Conservation (phyloP, 768 basidiomycete genomes). For the Xerocomellus amylosporus region DNA sequence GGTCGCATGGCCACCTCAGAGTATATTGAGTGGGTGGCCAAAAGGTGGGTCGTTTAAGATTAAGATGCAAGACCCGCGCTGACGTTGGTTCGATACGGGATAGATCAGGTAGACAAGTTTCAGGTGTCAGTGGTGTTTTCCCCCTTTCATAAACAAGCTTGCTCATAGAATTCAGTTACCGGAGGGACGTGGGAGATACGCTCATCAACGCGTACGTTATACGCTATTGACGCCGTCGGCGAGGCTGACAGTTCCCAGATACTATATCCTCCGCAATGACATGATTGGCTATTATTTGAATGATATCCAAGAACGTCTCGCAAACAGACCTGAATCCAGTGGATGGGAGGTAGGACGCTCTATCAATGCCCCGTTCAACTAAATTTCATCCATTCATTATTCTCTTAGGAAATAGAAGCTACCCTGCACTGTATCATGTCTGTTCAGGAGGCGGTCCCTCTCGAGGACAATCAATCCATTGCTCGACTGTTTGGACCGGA, state of each 20-base stretch:
- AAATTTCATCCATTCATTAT: neutral
- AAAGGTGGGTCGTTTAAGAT: slow-evolving; percentile 51
- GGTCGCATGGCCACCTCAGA: slow-evolving; percentile 62
- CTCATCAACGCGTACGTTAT: slow-evolving; percentile 77
- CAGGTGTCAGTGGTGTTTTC: slow-evolving; percentile 53
- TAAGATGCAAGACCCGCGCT: neutral
- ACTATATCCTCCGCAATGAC: slow-evolving; percentile 82
- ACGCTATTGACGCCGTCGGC: neutral
- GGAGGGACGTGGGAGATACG: slow-evolving; percentile 83
- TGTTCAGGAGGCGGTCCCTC: slow-evolving; percentile 80
- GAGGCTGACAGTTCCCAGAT: slow-evolving; percentile 43
- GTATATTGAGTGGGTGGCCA: slow-evolving; percentile 50
- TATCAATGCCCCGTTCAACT: neutral
- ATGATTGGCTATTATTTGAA: slow-evolving; percentile 72
- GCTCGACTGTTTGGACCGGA: slow-evolving; percentile 67
- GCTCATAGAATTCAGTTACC: slow-evolving; percentile 50
- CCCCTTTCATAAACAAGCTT: neutral
- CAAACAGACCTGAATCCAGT: slow-evolving; percentile 38
- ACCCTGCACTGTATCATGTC: slow-evolving; percentile 83
- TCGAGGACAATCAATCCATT: slow-evolving; percentile 54
- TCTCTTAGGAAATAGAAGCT: slow-evolving; percentile 74
- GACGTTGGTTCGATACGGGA: slow-evolving; percentile 2
- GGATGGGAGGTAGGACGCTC: slow-evolving; percentile 74
- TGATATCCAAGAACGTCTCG: slow-evolving; percentile 56
- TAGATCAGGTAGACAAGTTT: slow-evolving; percentile 81